phyloP scores from a whole-genome alignment of 805 yeast genomes.

The Candida silvatica region DNA sequence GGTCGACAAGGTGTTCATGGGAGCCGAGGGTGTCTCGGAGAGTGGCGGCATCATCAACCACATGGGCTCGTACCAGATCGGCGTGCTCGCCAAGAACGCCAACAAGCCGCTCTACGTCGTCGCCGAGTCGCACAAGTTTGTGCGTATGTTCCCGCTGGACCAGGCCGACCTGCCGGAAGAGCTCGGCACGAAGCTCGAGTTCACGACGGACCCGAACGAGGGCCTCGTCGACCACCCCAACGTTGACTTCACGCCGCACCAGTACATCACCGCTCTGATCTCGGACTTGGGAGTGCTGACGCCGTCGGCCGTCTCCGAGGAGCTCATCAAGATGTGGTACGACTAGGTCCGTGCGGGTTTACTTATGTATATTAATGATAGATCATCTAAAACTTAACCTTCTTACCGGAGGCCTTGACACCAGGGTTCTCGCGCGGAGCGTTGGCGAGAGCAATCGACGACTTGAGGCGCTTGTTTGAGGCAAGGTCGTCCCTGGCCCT shows the following conservation, averaged over 20 bases:
- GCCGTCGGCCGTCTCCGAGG: conserved; percentile 98
- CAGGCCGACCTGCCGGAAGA: conserved; percentile 78
- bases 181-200: conserved; percentile 27
- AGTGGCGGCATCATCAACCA: conserved; percentile 97
- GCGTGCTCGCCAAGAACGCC: conserved; percentile 82
- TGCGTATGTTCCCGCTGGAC: conserved; percentile 88
- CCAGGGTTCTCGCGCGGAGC: conserved; percentile 89
- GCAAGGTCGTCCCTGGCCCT: conserved; percentile 7
- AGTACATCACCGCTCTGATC: conserved; percentile 87
- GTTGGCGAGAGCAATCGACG: conserved; percentile 79
- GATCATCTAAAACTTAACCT: conserved; percentile 49
- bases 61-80: conserved; percentile 91
- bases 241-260: conserved; percentile 93
- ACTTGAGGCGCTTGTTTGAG: conserved; percentile 44
- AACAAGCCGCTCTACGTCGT: conserved; percentile 92
- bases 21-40: conserved; percentile 99
- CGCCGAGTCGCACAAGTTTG: conserved; percentile 93
- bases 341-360: conserved; percentile 37
- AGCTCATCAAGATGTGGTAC: conserved; percentile 95
- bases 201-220: conserved; percentile 25
- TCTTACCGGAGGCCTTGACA: conserved; percentile 86
- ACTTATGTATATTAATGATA: neutral
- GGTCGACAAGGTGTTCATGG: conserved; percentile 89
- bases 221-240: conserved; percentile 38
- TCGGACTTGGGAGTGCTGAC: conserved; percentile 96